These are phyloP conservation scores for Acrocalymma vagum DNA, from an alignment of 2,329 filamentous ascomycete genomes.

Conservation along the genomic window DNA sequence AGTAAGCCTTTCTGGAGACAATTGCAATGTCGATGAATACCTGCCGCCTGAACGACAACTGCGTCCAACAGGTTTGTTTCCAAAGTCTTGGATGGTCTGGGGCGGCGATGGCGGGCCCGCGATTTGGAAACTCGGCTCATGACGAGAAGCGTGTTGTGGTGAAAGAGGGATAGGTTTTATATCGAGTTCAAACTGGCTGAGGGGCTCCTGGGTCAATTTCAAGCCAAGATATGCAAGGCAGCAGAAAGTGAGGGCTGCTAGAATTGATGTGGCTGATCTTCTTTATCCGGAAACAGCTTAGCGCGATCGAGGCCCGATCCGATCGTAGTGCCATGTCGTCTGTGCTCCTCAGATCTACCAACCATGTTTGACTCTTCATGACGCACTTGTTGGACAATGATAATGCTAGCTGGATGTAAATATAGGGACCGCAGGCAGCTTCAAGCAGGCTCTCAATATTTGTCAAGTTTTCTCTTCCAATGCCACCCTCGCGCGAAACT, in stretches of 20 bases:
- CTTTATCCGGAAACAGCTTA: slow-evolving; percentile 9
- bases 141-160: slow-evolving; percentile 2
- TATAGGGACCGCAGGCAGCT: slow-evolving; percentile 4
- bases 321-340: slow-evolving; percentile 10
- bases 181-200: no score
- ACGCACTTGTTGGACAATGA: slow-evolving; percentile 34
- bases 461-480: slow-evolving; percentile 12
- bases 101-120: no score
- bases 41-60: no score
- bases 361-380: slow-evolving; percentile 37
- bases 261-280: slow-evolving; percentile 7
- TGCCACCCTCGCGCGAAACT: slow-evolving; percentile 31
- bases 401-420: slow-evolving; percentile 23
- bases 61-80: no score
- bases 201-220: no score
- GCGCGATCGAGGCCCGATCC: slow-evolving; percentile 17
- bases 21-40: no score
- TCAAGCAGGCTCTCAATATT: neutral
- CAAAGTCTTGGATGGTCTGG: no score
- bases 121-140: no score
- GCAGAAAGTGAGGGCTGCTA: no score
- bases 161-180: no score
- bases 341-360: slow-evolving; percentile 26
- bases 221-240: no score
- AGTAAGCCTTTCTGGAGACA: no score